Evolutionary conservation across 2,329 filamentous ascomycete species (phyloP), one percentile per base, ranked within the genome.

Genomic region (Cytospora schulzeri): DNA sequence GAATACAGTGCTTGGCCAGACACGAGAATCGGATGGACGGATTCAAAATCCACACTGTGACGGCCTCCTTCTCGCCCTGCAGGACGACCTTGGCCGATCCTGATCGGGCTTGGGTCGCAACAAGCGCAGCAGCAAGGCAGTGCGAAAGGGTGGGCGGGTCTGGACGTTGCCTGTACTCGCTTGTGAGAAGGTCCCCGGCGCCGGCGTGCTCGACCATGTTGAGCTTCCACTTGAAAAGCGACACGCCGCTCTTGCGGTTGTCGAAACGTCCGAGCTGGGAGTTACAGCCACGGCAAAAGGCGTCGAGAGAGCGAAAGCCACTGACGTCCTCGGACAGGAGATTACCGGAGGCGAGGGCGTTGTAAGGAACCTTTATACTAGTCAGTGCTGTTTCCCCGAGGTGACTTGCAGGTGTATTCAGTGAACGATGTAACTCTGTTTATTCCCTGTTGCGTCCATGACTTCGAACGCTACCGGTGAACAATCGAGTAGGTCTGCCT

Each of bases 141-240:
- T 85, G 80, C 0, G 77, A 70, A 35, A 81, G 76, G 51, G 70
- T 80, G 6, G 81, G 83, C 5, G 66, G 68, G 28, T 9, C 38
- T 4, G 26, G 33, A 2, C n/a, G 19, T 15, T 19, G n/a, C 11
- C 62, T 61, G 48, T 67, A 65, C 29, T 68, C 52, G 4, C 64
- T 48, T n/a, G n/a, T 11, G 17, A 41, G 38, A 19, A 41, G 38
- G 19, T n/a, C 38, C 15, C n/a, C 67, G 50, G 67, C 31, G 19
- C 73, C 76, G 65, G 14, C 8, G 6, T 62, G n/a, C 28, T 76
- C 68, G n/a, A 68, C 70, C 66, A 82, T 79, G n/a, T 72, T 71
- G 45, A 86, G 73, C 67, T 81, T 79, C 85, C 85, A 87, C 75
- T 88, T 87, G 73, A 85, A 85, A 33, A 88, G 70, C 0, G 79